phyloP scores from a whole-genome alignment of 2,329 filamentous ascomycete species.

The Aspergillus udagawae region DNA sequence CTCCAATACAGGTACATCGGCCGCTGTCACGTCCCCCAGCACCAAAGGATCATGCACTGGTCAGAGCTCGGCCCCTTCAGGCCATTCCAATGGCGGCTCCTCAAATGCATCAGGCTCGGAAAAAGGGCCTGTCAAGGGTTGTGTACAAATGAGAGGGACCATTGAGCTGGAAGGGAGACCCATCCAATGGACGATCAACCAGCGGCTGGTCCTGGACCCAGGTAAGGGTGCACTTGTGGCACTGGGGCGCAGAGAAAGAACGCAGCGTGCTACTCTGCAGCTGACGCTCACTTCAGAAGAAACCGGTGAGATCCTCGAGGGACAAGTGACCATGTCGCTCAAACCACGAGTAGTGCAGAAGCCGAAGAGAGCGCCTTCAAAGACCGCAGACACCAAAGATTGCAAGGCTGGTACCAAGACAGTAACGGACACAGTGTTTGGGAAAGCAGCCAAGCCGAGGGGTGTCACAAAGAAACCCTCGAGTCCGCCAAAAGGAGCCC shows the following conservation, averaged over 20 bases:
- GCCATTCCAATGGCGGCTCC: no score
- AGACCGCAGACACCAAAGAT: background rate
- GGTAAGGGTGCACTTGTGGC: constrained; percentile 6
- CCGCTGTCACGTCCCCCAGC: background rate
- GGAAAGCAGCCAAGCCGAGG: background rate
- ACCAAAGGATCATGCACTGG: background rate
- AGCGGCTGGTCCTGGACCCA: constrained; percentile 3
- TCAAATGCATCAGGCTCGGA: background rate
- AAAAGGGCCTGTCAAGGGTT: background rate
- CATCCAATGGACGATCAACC: constrained; percentile 7
- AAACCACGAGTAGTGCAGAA: background rate
- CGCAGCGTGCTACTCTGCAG: constrained; percentile 8
- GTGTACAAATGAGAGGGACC: constrained; percentile 5
- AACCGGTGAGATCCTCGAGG: constrained; percentile 12
- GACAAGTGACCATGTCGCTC: constrained; percentile 8
- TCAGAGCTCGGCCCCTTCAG: background rate
- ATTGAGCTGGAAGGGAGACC: constrained; percentile 6
- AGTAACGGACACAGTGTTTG: background rate
- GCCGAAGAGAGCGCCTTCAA: background rate
- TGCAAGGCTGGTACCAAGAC: background rate
- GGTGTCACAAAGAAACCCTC: background rate
- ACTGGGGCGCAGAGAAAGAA: constrained; percentile 5
- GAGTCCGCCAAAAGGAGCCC: background rate
- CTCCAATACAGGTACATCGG: background rate
- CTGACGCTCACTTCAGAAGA: constrained; percentile 6